Base-by-base conservation (phyloP, 2,329 filamentous ascomycete species). In the Whalleya microplaca region DNA sequence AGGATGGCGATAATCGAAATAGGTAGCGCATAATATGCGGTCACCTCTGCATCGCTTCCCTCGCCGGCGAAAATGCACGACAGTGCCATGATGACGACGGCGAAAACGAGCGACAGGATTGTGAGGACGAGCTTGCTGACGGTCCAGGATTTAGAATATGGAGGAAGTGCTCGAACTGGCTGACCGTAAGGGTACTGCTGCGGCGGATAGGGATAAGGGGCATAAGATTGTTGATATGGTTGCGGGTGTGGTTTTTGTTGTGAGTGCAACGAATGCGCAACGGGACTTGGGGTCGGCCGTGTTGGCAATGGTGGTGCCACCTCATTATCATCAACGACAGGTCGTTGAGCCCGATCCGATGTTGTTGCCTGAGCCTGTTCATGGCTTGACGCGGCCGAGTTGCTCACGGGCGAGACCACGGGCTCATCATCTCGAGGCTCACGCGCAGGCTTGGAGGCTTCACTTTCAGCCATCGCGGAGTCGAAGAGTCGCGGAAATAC, bases 61-160 rank as follows among this genome's bases (percentile, higher is more conserved):
- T 62, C 21, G 21, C 48, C 46, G 14, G 66, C 14, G 56, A 71
- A 60, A 10, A 61, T 49, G 47, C 62, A 64, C 12, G 64, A 48
- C 23, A 71, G 48, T 4, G 58, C 64, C 9, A 71, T 50, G 32
- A 70, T 64, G 21, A 69, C 54, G 42, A 66, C 60, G n/a, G 54
- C 58, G 53, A 65, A 49, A 21, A 64, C 29, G 20, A 58, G 61
- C 10, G 64, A 60, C 21, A 66, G 41, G 16, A 57, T 56, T 3
- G 64, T 65, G 21, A 71, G 62, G 20, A 61, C 58, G 14, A 69
- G 63, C 49, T 65, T 66, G 42, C 55, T 64, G 19, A 50, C 43
- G 29, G 66, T 61, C 53, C 65, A 71, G n/a, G 61, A 16, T 40
- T 56, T 61, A 32, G 57, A 65, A 44, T 63, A 63, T 37, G 59